Base-by-base conservation (phyloP, 768 basidiomycete species). In the Boletus vinaceobasis region DNA sequence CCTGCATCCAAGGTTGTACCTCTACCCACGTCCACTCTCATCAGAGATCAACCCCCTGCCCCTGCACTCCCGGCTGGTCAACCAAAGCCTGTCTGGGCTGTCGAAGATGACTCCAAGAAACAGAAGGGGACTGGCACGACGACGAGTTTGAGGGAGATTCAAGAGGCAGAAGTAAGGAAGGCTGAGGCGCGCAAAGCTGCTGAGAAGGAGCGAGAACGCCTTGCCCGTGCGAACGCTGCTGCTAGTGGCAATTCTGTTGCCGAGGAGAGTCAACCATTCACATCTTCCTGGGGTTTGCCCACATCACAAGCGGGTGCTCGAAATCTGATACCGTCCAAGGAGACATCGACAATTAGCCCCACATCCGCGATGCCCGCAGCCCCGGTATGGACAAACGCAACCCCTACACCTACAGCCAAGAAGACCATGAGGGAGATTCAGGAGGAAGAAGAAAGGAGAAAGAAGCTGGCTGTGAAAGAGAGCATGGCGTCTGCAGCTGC, bases 371-470 rank as follows among this genome's bases (percentile, higher is more conserved):
- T 70, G 31, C 59, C 72, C 14, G 48, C 71, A 21, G 49, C 65
- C 10, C 80, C 84, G 15, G 92, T 90, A 19, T 96, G 93, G 92
- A 88, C 86, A 10, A 84, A 79, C 62, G 73, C 80, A 15, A 73
- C 72, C 26, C 86, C 84, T 65, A 70, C 79, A 7, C 74, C 74
- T 10, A 67, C 76, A 3, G 68, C 79, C 7, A 95, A 93, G 78
- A 97, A 93, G 79, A 90, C 91, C 2, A 87, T 99, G 87, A 98
- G 96, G 76, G 94, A 99, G 75, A 99, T 99, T 38, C 92, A 96
- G 66, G 96, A 98, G 71, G 97, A 99, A 64, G 97, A 99, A 66
- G 93, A 96, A 71, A 82, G 76, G 59, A 81, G 88, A 58, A 94
- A 93, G 77, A 89, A 86, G 71, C 62, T 73, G 29, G 77, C 77